Conservation (phyloP, 257 asterid species). For the Przewalskia tangutica region DNA sequence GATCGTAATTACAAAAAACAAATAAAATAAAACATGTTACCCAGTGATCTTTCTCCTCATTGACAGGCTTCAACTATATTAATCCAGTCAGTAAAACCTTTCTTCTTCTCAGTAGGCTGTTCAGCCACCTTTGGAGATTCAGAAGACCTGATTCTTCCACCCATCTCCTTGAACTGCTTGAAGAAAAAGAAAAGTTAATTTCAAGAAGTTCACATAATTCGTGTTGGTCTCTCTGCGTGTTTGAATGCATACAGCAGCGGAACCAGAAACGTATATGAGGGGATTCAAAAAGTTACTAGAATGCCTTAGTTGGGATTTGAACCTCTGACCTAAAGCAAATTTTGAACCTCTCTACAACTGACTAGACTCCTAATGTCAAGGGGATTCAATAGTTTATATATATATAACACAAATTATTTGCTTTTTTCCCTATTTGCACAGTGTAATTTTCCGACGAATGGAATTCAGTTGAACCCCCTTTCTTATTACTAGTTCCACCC, state of each 20-base stretch:
- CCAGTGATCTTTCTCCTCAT: conserved; percentile 97
- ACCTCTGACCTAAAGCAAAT: neutral
- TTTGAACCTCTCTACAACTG: neutral
- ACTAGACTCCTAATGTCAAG: neutral
- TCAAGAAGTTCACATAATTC: neutral
- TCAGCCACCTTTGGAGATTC: conserved; percentile 56
- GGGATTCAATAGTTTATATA: neutral
- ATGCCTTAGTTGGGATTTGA: neutral
- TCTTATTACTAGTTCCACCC: neutral
- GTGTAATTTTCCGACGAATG: neutral
- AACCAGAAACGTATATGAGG: neutral
- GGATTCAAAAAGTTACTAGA: neutral
- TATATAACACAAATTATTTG: neutral
- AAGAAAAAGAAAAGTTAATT: conserved; percentile 4
- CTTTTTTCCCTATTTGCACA: neutral
- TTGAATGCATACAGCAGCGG: neutral
- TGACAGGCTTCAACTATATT: conserved; percentile 68
- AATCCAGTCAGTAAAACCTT: conserved; percentile 62
- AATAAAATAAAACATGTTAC: conserved; percentile 25
- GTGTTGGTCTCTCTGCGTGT: neutral
- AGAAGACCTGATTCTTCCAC: conserved; percentile 59
- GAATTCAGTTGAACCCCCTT: neutral
- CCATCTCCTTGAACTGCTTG: conserved; percentile 83
- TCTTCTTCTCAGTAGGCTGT: conserved; percentile 71
- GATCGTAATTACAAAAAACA: no score